phyloP scores from a whole-genome alignment of 805 yeast genomes.

The Candida maltosa region DNA sequence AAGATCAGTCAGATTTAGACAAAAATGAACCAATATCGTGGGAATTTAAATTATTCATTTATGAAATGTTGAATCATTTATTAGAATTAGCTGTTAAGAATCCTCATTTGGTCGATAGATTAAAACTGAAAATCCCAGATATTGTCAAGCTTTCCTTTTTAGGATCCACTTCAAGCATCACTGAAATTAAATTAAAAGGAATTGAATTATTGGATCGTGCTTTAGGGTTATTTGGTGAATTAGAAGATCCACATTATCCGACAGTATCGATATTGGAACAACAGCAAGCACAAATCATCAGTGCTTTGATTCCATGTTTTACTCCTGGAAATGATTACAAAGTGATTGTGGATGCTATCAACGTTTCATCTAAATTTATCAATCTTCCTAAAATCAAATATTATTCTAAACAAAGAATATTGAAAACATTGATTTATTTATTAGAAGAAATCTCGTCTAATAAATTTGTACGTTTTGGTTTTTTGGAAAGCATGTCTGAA shows the following conservation, averaged over 20 bases:
- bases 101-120: slow-evolving; percentile 31
- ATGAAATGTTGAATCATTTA: slow-evolving; percentile 44
- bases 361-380: slow-evolving; percentile 73
- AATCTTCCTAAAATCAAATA: slow-evolving; percentile 41
- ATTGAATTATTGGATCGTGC: slow-evolving; percentile 62
- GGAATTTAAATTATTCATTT: slow-evolving; percentile 50
- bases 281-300: slow-evolving; percentile 90
- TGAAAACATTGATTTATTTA: slow-evolving; percentile 62
- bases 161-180: slow-evolving; percentile 72
- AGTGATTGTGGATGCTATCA: slow-evolving; percentile 73
- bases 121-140: slow-evolving; percentile 52
- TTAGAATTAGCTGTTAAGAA: slow-evolving; percentile 38
- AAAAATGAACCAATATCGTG: slow-evolving; percentile 57
- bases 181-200: slow-evolving; percentile 61
- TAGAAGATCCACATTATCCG: slow-evolving; percentile 70
- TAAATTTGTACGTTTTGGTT: slow-evolving; percentile 51
- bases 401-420: slow-evolving; percentile 46
- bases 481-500: slow-evolving; percentile 45
- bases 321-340: slow-evolving; percentile 66
- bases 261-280: slow-evolving; percentile 75
- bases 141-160: slow-evolving; percentile 75
- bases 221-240: slow-evolving; percentile 55
- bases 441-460: slow-evolving; percentile 55
- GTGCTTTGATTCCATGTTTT: slow-evolving; percentile 88
- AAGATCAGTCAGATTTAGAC: slow-evolving; percentile 29